phyloP scores from a whole-genome alignment of 148 eudicot species.

The Polygonum maritimum region DNA sequence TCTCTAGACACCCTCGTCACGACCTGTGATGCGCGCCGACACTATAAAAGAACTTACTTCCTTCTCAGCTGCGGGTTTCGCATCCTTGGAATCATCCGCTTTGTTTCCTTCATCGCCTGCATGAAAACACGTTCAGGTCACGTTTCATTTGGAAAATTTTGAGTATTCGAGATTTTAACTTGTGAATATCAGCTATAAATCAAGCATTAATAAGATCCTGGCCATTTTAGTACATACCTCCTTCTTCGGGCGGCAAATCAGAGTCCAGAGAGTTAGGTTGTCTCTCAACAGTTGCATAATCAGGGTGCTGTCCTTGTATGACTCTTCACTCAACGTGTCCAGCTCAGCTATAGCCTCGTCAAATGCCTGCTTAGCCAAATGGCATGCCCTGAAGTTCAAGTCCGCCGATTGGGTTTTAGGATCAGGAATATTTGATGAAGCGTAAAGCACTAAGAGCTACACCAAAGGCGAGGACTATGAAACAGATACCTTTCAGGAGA shows the following conservation, averaged over 20 bases:
- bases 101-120: constrained; percentile 57
- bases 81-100: constrained; percentile 45
- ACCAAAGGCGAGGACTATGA: not conserved
- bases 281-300: constrained; percentile 96
- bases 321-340: constrained; percentile 92
- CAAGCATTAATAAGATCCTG: not conserved
- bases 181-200: not conserved
- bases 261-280: constrained; percentile 99
- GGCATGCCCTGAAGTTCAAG: constrained; percentile 66
- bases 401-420: not conserved
- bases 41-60: constrained; percentile 31
- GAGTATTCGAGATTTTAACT: not conserved
- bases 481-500: constrained; percentile 73
- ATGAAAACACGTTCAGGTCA: constrained; percentile 12
- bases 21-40: no score
- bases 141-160: not conserved
- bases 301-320: constrained; percentile 95
- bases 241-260: constrained; percentile 96
- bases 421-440: not conserved
- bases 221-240: constrained; percentile 34
- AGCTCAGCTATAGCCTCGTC: constrained; percentile 97
- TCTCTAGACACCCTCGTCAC: no score
- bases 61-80: constrained; percentile 11
- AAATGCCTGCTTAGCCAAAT: constrained; percentile 97
- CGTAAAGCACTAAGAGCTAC: not conserved